Evolutionary conservation across 345 rosid genomes (phyloP), one percentile per base, ranked within the genome.

Genomic region (Populus simonii): DNA sequence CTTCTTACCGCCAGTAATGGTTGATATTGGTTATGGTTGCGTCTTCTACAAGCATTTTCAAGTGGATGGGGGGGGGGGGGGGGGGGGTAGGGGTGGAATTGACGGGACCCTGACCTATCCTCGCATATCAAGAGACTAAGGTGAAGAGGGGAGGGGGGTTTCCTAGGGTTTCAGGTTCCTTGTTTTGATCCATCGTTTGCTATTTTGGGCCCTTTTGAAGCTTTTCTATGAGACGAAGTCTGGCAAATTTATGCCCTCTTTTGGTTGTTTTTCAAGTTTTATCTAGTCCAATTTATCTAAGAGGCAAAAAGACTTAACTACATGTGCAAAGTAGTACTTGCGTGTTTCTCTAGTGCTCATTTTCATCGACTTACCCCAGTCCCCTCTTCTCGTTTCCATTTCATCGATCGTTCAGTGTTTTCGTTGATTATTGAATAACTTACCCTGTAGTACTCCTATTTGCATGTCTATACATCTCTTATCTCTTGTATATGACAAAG

Each of bases 41-140:
- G 89, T 87, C 85, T 70, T 66, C 76, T 31, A 74, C 86, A 85
- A 84, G 88, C 70, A 69, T 83, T 43, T 80, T 35, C 76, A 25
- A 55, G 80, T 71, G 76, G 79, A n/a, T 23, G 41, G 66, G 7
- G 67, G 63, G 73, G 82, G 74, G 70, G n/a, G n/a, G n/a, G n/a
- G n/a, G n/a, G n/a, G n/a, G n/a, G n/a, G n/a, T n/a, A n/a, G n/a
- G n/a, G 51, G 23, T 77, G 84, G 70, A 84, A 79, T 85, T 76
- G 86, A 81, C 83, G 81, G 53, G 71, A 79, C 68, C 68, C 71
- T 76, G 80, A 72, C 76, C 55, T 20, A 9, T 18, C 55, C 75
- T 11, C 73, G 27, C 49, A 73, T 67, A 38, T 53, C 76, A 78
- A 65, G 72, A 29, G 55, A 49, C 29, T 8, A 23, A 23, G 65